Percentiles rank a stretch among this genome's conserved stretches.
phyloP scores from a whole-genome alignment of 2,329 filamentous ascomycete genomes.

The Claviceps lovelessii region DNA sequence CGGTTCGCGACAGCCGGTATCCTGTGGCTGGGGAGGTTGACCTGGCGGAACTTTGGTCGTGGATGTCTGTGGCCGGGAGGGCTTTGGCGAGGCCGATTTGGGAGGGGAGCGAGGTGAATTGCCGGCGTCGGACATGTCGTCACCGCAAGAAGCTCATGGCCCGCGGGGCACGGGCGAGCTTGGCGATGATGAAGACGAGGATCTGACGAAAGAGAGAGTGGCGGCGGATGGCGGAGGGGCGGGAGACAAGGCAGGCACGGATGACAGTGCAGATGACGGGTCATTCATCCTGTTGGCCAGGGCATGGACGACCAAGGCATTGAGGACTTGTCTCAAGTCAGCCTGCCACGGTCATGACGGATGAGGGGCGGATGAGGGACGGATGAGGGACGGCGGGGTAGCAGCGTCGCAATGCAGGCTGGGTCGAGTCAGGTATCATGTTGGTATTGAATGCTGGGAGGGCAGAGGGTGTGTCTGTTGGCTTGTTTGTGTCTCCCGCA shows the following conservation, averaged over 20 bases:
- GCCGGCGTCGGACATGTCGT: slow-evolving; percentile 30
- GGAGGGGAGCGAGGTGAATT: slow-evolving; percentile 13
- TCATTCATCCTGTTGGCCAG: not conserved
- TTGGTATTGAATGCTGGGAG: no score
- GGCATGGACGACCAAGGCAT: not conserved
- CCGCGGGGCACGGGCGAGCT: slow-evolving; percentile 2
- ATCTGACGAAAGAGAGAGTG: not conserved
- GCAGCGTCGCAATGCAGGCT: not conserved
- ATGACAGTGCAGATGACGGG: not conserved
- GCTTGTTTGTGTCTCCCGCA: no score
- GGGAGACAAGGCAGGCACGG: not conserved
- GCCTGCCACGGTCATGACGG: not conserved
- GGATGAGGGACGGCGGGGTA: not conserved
- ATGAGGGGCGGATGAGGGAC: not conserved
- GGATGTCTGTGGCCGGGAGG: slow-evolving; percentile 13
- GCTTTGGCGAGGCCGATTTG: slow-evolving; percentile 16
- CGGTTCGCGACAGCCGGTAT: slow-evolving; percentile 10
- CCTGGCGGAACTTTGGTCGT: slow-evolving; percentile 7
- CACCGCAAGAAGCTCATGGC: slow-evolving; percentile 18
- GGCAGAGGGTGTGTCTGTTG: no score
- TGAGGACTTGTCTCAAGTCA: not conserved
- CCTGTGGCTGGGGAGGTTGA: slow-evolving; percentile 7
- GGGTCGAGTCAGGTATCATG: no score
- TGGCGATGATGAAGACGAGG: not conserved
- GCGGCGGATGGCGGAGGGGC: not conserved